Base-by-base conservation (phyloP, 768 basidiomycete species). In the Kwoniella heveanensis region DNA sequence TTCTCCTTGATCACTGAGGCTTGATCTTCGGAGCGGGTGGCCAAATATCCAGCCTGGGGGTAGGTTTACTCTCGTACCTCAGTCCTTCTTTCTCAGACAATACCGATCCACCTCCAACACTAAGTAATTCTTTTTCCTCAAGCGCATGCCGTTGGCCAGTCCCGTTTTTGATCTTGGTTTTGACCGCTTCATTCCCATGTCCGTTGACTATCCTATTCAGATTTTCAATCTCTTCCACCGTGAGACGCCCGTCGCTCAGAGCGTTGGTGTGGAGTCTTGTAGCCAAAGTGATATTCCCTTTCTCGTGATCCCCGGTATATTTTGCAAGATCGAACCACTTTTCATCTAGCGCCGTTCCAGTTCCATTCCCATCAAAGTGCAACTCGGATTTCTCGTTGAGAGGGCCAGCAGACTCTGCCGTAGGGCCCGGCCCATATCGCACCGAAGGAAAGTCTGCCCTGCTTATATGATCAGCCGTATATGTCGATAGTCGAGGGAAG, bases 41-140 rank as follows among this genome's bases (percentile, higher is more conserved):
- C 39, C 39, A 44, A 17, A 9, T 44, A 44, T 44, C 39, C 10
- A 44, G 15, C 39, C 39, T 44, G 6, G 39, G 39, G 3, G 39
- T 44, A 44, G 39, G 39, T 44, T 44, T 44, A 44, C 39, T 44
- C 39, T 44, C 39, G 39, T 44, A 44, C 39, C 39, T 44, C 39
- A 7, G 19, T 3, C 39, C 39, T 44, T 44, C 39, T 44, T 44
- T 44, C 39, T 44, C 39, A 8, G 39, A 44, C 39, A 44, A 44
- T 9, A 44, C 17, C 10, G 39, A 44, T 44, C 39, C n/a, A n/a
- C n/a, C 39, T 19, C 8, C 39, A 44, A 44, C 9, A 3, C 17
- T 17, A 19, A n/a, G n/a, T n/a, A n/a, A n/a, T n/a, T n/a, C n/a
- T n/a, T n/a, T n/a, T n/a, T n/a, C n/a, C n/a, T n/a, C n/a, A n/a